Percentiles rank a stretch among this genome's conserved stretches.
Conservation (phyloP, 1,284 basidiomycete genomes). For the Ganoderma meredithae region DNA sequence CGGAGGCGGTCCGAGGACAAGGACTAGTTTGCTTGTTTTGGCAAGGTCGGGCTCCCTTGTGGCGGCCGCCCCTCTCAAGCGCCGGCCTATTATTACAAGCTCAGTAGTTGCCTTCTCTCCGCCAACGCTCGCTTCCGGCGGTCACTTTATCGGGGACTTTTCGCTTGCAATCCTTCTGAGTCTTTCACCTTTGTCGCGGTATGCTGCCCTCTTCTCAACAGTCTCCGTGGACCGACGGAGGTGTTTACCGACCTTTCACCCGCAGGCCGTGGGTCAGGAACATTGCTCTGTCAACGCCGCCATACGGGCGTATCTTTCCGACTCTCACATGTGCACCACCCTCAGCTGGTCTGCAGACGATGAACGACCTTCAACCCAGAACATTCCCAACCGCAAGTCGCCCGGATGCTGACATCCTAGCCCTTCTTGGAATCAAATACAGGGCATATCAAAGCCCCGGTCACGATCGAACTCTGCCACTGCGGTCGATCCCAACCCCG, state of each 20-base stretch:
- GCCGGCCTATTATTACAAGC: slow-evolving; percentile 11
- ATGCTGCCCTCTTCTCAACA: not conserved
- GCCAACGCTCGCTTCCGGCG: slow-evolving; percentile 14
- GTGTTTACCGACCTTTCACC: not conserved
- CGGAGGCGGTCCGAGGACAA: slow-evolving; percentile 3
- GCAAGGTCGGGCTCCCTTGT: slow-evolving; percentile 6
- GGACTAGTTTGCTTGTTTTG: slow-evolving; percentile 12
- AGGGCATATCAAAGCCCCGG: not conserved
- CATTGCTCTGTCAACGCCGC: not conserved
- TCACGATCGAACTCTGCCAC: too few relatives aligned
- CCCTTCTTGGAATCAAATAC: not conserved
- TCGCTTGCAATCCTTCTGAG: not conserved
- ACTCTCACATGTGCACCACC: not conserved
- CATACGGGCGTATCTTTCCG: not conserved
- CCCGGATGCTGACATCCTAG: not conserved
- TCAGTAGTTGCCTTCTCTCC: not conserved
- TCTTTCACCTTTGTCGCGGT: not conserved
- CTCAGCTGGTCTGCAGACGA: not conserved
- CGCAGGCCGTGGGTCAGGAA: not conserved
- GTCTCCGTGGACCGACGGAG: not conserved
- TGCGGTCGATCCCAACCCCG: not conserved
- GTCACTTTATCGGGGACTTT: not conserved
- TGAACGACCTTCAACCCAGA: not conserved
- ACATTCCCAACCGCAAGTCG: not conserved
- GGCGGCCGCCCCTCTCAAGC: slow-evolving; percentile 13